Base-by-base conservation (phyloP, 2,329 filamentous ascomycete genomes). In the Rhynchosporium graminicola region DNA sequence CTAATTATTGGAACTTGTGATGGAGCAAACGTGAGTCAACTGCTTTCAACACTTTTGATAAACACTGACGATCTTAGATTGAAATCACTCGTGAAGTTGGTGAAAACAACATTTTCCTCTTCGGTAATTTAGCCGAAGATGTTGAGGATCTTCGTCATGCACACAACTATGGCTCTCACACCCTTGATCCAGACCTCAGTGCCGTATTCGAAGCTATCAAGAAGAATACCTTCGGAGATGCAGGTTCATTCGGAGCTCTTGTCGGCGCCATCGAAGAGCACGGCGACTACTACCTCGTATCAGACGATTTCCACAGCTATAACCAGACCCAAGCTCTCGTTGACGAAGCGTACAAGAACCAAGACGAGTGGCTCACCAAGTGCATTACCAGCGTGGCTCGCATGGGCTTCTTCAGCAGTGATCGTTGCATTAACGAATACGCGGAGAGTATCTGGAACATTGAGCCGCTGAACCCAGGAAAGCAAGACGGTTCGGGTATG, bases 1-100 rank as follows among this genome's bases (percentile, higher is more conserved):
- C 82, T 99, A 65, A 96, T 99, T 73, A 99, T 99, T 70, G 95
- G 95, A 71, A 99, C 95, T 26, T 97, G 94, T 75, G 95, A 99
- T 73, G 95, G 95, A 74, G 95, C 95, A 67, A 99, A 99, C 74
- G 92, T 95, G 82, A 83, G 88, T 81, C 10, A 1, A 33, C 13
- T 20, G 9, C 20, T 1, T 51, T 28, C n/a, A 15, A 7, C 4
- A 13, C 10, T 26, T 33, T 12, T 4, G 7, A n/a, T 20, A 13
- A 3, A 29, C 48, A 26, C 40, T 59, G 31, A 61, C 28, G 28
- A 33, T 10, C 33, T 0, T 64, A 88, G 90, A 97, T 97, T 76
- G 93, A 97, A 80, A 98, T 98, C 74, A 98, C 95, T 3, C 92
- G 95, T 63, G 95, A 99, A 78, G 91, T 98, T 73, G 91, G 93